A percentile compares a stretch with the other conserved stretches of the same genome.
phyloP scores from a whole-genome alignment of 768 basidiomycete species.

The Leccinum truebloodii region DNA sequence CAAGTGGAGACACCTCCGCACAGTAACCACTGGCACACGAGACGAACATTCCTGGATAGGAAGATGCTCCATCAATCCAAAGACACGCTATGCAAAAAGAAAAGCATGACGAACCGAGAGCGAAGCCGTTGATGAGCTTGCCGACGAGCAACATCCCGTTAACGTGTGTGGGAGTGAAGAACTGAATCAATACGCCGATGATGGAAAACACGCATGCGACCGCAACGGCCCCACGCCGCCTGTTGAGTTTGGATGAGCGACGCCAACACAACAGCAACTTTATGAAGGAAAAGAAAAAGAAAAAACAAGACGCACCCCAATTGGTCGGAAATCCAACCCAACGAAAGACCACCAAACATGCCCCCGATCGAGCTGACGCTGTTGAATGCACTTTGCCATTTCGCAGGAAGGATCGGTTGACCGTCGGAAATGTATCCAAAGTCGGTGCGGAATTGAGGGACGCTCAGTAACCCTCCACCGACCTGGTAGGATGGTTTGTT shows the following conservation, averaged over 20 bases:
- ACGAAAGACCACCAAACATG: conserved; percentile 28
- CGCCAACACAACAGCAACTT: too few species aligned
- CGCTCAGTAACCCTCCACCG: conserved; percentile 21
- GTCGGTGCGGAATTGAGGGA: conserved; percentile 28
- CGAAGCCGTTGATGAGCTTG: conserved; percentile 29
- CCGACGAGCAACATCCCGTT: conserved; percentile 28
- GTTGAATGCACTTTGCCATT: conserved; percentile 32
- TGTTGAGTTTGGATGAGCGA: not conserved
- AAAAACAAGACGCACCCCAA: conserved; percentile 15
- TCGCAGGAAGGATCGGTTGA: conserved; percentile 22
- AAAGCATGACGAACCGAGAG: conserved; percentile 17
- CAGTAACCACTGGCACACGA: conserved; percentile 24
- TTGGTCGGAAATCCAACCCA: conserved; percentile 25
- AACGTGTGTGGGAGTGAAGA: conserved; percentile 23
- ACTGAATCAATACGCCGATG: conserved; percentile 26
- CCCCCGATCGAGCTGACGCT: conserved; percentile 26
- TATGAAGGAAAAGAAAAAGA: not conserved
- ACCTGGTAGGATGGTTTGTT: conserved; percentile 7
- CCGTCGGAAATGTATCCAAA: conserved; percentile 19
- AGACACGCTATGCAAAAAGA: too few species aligned
- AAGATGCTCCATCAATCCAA: not conserved
- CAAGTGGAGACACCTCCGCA: too few species aligned
- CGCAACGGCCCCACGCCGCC: conserved; percentile 27
- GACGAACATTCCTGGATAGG: conserved; percentile 22
- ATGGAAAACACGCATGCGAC: conserved; percentile 25